These are phyloP conservation scores for Phytophthora colocasiae DNA, from an alignment of 352 stramenopile genomes.

Conservation along the genomic window DNA sequence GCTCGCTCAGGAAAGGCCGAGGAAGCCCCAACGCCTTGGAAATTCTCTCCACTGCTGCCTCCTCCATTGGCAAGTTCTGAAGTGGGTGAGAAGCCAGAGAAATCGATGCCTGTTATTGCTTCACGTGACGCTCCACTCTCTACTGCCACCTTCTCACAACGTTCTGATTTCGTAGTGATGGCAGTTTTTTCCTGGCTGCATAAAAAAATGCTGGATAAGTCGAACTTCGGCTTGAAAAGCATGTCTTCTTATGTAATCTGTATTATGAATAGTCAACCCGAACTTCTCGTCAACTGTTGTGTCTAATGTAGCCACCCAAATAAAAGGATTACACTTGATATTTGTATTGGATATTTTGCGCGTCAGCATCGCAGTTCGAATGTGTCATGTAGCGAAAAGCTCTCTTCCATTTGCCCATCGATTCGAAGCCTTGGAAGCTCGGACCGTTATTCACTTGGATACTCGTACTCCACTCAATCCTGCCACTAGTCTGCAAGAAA, in stretches of 20 bases:
- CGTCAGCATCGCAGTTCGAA: not conserved
- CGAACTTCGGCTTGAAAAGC: conserved; percentile 5
- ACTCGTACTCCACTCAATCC: too few relatives aligned
- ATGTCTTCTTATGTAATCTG: not conserved
- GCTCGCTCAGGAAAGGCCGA: conserved; percentile 65
- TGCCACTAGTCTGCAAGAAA: not conserved
- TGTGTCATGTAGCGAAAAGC: conserved; percentile 11
- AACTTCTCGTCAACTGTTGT: conserved; percentile 2
- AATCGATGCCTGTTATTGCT: not conserved
- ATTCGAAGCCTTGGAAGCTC: conserved; percentile 16
- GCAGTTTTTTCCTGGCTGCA: conserved; percentile 4
- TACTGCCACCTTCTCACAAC: conserved; percentile 13
- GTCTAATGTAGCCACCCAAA: not conserved
- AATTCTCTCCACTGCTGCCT: conserved; percentile 56
- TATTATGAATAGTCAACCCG: not conserved
- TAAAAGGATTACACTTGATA: conserved; percentile 6
- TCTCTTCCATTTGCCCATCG: conserved; percentile 22
- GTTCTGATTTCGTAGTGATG: conserved; percentile 27
- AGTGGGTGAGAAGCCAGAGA: not conserved
- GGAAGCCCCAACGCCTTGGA: conserved; percentile 65
- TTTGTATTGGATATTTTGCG: conserved; percentile 12
- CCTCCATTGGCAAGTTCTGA: conserved; percentile 32
- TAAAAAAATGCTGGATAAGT: conserved; percentile 1
- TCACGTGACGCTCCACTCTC: not conserved
- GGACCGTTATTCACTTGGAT: not conserved